phyloP scores from a whole-genome alignment of 2,329 filamentous ascomycete genomes.

The Ilyonectria robusta region DNA sequence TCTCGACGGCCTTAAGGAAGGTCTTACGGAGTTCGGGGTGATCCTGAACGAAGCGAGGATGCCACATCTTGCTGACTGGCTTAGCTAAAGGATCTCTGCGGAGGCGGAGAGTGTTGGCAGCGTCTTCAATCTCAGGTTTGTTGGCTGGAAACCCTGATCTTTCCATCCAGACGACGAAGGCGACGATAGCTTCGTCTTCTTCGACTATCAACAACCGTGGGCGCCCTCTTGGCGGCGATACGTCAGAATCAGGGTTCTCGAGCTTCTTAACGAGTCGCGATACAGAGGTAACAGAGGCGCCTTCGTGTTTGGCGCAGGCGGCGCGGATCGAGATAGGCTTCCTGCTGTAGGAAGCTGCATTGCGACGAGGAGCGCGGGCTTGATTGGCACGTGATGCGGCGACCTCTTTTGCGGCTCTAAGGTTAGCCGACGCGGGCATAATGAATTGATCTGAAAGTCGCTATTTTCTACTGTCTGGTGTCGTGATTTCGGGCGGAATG shows the following conservation, averaged over 20 bases:
- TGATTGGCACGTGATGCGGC: too few species aligned
- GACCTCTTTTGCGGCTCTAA: too few species aligned
- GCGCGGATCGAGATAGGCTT: too few species aligned
- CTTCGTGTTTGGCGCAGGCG: too few species aligned
- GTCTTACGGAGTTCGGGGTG: conserved; percentile 18
- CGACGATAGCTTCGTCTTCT: conserved; percentile 6
- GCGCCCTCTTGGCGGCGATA: not conserved
- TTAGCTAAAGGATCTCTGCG: not conserved
- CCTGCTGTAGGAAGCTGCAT: too few species aligned
- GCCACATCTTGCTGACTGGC: conserved; percentile 11
- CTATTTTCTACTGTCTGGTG: too few species aligned
- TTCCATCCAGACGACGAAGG: conserved; percentile 6
- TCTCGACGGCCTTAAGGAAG: conserved; percentile 16
- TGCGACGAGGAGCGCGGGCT: too few species aligned
- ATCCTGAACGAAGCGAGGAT: conserved; percentile 6
- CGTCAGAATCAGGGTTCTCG: not conserved
- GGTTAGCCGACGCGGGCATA: too few species aligned
- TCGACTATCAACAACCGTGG: not conserved
- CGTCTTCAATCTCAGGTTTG: conserved; percentile 12
- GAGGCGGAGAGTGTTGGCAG: not conserved
- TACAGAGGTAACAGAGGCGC: too few species aligned
- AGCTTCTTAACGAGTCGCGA: conserved; percentile 1
- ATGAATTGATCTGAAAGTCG: too few species aligned
- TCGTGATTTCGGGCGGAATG: too few species aligned
- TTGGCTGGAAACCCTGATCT: conserved; percentile 4